phyloP scores from a whole-genome alignment of 2,329 filamentous ascomycete species.

The Hypoxylon sp. region DNA sequence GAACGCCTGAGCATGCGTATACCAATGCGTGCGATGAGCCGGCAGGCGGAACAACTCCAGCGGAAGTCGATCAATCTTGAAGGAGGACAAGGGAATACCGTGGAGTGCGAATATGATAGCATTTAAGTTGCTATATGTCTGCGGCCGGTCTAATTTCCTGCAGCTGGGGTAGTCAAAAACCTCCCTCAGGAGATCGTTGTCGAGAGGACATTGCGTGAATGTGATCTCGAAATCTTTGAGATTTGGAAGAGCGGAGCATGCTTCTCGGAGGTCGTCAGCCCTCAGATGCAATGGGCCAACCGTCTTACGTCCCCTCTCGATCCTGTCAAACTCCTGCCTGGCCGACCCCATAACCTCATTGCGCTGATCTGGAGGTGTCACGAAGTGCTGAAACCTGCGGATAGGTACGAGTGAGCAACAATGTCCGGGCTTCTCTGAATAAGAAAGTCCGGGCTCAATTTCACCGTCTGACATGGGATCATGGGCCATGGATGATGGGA shows the following conservation, averaged over 20 bases:
- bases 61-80: constrained; percentile 59
- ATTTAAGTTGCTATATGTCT: constrained; percentile 57
- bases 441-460: constrained; percentile 5
- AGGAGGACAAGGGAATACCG: constrained; percentile 53
- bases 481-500: no score
- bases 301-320: constrained; percentile 51
- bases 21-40: constrained; percentile 57
- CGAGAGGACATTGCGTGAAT: constrained; percentile 57
- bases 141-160: constrained; percentile 55
- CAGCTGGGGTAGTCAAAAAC: constrained; percentile 56
- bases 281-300: constrained; percentile 55
- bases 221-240: constrained; percentile 57
- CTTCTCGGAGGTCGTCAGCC: constrained; percentile 54
- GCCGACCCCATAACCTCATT: constrained; percentile 53
- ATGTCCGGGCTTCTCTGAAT: constrained; percentile 10
- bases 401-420: constrained; percentile 38
- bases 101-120: constrained; percentile 56
- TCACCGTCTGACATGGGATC: constrained; percentile 13
- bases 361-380: constrained; percentile 55
- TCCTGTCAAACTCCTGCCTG: constrained; percentile 55
- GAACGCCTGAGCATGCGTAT: constrained; percentile 57
- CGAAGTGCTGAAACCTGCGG: constrained; percentile 54
- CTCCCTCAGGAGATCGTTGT: constrained; percentile 55
- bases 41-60: constrained; percentile 57
- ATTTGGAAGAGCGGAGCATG: constrained; percentile 57